Conservation (phyloP, 1,284 basidiomycete species). For the Naganishia sp. region DNA sequence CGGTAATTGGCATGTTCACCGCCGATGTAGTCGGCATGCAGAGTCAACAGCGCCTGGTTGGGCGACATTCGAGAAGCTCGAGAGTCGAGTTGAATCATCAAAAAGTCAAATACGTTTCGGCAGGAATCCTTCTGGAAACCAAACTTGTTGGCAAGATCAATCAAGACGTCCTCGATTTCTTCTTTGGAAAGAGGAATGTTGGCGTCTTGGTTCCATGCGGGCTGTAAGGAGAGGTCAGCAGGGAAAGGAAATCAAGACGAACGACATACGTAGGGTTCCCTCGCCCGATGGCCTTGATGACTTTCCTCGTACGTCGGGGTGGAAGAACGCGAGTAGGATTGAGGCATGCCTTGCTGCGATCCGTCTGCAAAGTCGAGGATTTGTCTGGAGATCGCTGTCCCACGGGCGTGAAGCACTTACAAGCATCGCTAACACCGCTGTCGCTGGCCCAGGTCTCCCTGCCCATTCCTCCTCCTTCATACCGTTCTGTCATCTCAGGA, state of each 20-base stretch:
- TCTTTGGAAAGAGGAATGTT: constrained; percentile 96
- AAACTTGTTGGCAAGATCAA: constrained; percentile 98
- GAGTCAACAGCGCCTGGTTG: constrained; percentile 87
- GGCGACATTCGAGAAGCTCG: constrained; percentile 97
- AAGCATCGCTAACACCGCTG: constrained; percentile 38
- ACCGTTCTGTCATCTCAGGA: constrained; percentile 65
- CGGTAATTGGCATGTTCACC: constrained; percentile 96
- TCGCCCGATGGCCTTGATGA: constrained; percentile 64
- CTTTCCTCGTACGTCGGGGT: constrained; percentile 54
- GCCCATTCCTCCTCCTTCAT: constrained; percentile 52
- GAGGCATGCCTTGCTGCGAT: constrained; percentile 39
- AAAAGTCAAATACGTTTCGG: constrained; percentile 82
- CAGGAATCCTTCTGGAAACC: constrained; percentile 87
- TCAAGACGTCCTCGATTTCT: constrained; percentile 98
- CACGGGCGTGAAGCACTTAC: constrained; percentile 25
- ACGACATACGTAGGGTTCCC: constrained; percentile 57
- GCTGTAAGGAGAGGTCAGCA: constrained; percentile 61
- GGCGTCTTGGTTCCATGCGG: constrained; percentile 88
- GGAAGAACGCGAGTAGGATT: constrained; percentile 52
- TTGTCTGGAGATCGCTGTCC: neutral
- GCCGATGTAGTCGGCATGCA: constrained; percentile 98
- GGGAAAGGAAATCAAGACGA: constrained; percentile 57
- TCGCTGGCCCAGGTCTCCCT: constrained; percentile 53
- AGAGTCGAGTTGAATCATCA: constrained; percentile 97
- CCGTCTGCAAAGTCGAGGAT: constrained; percentile 1